A percentile compares a stretch with the other conserved stretches of the same genome.
Evolutionary conservation across 257 asterid genomes (phyloP).

Genomic region (Solanum sparsipilum): DNA sequence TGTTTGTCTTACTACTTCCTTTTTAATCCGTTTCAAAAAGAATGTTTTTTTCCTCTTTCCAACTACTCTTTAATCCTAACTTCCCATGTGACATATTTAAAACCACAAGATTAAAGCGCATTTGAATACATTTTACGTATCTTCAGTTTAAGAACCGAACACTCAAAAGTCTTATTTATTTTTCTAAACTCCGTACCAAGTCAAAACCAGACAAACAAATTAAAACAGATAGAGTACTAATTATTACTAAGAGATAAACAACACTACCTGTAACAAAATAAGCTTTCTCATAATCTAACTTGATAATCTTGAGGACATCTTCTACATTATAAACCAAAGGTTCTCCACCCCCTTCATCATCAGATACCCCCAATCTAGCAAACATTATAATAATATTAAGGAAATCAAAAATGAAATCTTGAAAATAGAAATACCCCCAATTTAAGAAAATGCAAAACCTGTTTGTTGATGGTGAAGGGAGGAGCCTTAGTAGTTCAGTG

Average conservation of each 20-base stretch:
- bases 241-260: background rate
- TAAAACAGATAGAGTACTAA: background rate
- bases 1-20: background rate
- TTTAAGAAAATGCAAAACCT: slow-evolving; percentile 11
- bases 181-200: background rate
- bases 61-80: background rate
- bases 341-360: slow-evolving; percentile 17
- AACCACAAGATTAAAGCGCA: background rate
- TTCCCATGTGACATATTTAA: background rate
- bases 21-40: background rate
- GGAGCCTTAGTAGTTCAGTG: slow-evolving; percentile 54
- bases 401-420: background rate
- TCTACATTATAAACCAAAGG: slow-evolving; percentile 30
- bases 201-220: background rate
- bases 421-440: background rate
- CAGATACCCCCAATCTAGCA: slow-evolving; percentile 27
- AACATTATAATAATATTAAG: background rate
- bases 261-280: slow-evolving; percentile 72
- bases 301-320: slow-evolving; percentile 48
- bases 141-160: background rate
- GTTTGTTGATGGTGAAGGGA: slow-evolving; percentile 21
- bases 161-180: background rate
- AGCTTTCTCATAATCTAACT: slow-evolving; percentile 59
- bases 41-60: background rate
- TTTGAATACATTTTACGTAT: background rate